phyloP scores from a whole-genome alignment of 1,284 basidiomycete species.

The Ustilago sp. region DNA sequence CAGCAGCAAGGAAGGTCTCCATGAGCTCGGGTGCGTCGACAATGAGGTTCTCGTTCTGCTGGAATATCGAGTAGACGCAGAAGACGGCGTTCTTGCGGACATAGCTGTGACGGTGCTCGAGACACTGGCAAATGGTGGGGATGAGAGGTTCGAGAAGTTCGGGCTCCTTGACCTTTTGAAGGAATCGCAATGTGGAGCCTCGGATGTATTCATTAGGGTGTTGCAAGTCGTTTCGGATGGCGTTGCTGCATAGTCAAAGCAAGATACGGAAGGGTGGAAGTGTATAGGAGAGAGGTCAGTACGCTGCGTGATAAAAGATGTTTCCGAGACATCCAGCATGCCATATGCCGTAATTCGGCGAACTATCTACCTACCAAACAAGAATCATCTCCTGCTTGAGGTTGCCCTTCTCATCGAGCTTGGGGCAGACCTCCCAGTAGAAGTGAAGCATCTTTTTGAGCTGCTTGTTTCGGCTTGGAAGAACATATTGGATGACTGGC shows the following conservation, averaged over 20 bases:
- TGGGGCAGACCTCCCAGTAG: conserved; percentile 99
- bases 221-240: conserved; percentile 99
- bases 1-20: conserved; percentile 94
- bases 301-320: too few relatives aligned
- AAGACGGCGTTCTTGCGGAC: conserved; percentile 99
- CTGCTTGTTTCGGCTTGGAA: conserved; percentile 94
- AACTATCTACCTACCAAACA: conserved; percentile 80
- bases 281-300: background rate
- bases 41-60: conserved; percentile 83
- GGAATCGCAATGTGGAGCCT: conserved; percentile 93
- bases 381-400: conserved; percentile 99
- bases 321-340: too few relatives aligned
- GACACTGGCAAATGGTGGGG: conserved; percentile 89
- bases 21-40: conserved; percentile 97
- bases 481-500: conserved; percentile 97
- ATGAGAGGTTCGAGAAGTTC: conserved; percentile 97
- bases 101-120: conserved; percentile 98
- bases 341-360: background rate
- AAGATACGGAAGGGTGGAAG: background rate
- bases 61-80: conserved; percentile 93
- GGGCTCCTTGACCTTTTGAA: conserved; percentile 93
- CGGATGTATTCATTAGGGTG: conserved; percentile 99
- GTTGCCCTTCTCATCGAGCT: conserved; percentile 96
- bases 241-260: conserved; percentile 77
- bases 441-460: conserved; percentile 97